These are phyloP conservation scores for Exutisphaerella laricina DNA, from an alignment of 2,329 filamentous ascomycete species.

Conservation along the genomic window DNA sequence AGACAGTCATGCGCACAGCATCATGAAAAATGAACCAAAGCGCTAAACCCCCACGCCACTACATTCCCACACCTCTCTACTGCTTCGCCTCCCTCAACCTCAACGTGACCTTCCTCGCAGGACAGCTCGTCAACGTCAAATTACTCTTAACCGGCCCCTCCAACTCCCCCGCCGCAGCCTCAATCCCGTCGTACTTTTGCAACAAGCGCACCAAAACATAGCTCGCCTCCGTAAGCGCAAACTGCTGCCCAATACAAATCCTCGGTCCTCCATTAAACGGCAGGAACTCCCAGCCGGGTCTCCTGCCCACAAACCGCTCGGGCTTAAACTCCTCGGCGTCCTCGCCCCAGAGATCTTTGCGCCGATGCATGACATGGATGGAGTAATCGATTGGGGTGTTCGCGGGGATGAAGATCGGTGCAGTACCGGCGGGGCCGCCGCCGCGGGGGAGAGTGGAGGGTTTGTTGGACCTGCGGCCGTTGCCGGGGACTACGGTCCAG, in stretches of 20 bases:
- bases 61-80: background rate
- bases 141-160: slow-evolving; percentile 20
- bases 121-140: slow-evolving; percentile 29
- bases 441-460: slow-evolving; percentile 69
- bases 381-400: slow-evolving; percentile 29
- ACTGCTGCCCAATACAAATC: slow-evolving; percentile 77
- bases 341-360: slow-evolving; percentile 35
- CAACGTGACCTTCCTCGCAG: slow-evolving; percentile 23
- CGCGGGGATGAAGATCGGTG: slow-evolving; percentile 47
- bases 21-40: too few species aligned
- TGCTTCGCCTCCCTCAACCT: slow-evolving; percentile 23
- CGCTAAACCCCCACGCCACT: background rate
- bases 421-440: slow-evolving; percentile 46
- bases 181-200: slow-evolving; percentile 30
- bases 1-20: too few species aligned
- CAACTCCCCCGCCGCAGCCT: slow-evolving; percentile 20
- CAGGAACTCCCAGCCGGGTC: slow-evolving; percentile 32
- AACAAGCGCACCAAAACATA: slow-evolving; percentile 30
- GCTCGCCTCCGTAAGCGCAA: slow-evolving; percentile 50
- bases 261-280: slow-evolving; percentile 54
- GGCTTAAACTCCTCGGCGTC: slow-evolving; percentile 38
- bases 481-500: slow-evolving; percentile 76
- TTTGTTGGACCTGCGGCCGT: slow-evolving; percentile 63
- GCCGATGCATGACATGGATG: slow-evolving; percentile 35
- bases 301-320: slow-evolving; percentile 31